These are phyloP conservation scores for Isatis tinctoria DNA, from an alignment of 345 rosid genomes.

Conservation along the genomic window DNA sequence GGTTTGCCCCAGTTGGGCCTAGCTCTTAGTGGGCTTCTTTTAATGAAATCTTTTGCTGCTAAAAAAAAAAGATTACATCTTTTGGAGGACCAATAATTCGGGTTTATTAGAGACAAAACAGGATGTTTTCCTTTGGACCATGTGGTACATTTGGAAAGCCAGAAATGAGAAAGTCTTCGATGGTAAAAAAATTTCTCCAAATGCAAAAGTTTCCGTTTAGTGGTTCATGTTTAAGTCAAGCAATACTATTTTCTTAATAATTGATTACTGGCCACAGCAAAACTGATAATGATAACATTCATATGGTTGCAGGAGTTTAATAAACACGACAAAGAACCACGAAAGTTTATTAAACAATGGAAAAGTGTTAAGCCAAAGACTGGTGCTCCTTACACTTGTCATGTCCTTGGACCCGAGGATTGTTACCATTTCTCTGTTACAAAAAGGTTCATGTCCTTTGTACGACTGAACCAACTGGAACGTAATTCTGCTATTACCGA, in stretches of 20 bases:
- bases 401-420: constrained; percentile 96
- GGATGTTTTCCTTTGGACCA: too few relatives aligned
- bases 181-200: too few relatives aligned
- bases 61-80: too few relatives aligned
- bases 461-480: not conserved
- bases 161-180: too few relatives aligned
- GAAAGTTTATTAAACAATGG: constrained; percentile 86
- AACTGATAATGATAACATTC: constrained; percentile 7
- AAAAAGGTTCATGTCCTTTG: not conserved
- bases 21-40: too few relatives aligned
- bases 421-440: constrained; percentile 22
- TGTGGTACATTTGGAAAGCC: too few relatives aligned
- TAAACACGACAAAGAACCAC: constrained; percentile 95
- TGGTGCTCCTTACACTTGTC: constrained; percentile 96
- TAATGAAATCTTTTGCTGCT: too few relatives aligned
- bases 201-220: too few relatives aligned
- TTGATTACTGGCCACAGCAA: not conserved
- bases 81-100: too few relatives aligned
- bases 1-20: too few relatives aligned
- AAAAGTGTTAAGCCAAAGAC: constrained; percentile 93
- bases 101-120: too few relatives aligned
- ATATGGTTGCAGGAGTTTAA: constrained; percentile 71
- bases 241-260: not conserved
- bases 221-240: not conserved
- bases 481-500: not conserved